These are phyloP conservation scores for Solanum pimpinellifolium DNA, from an alignment of 257 asterid species.

Conservation along the genomic window DNA sequence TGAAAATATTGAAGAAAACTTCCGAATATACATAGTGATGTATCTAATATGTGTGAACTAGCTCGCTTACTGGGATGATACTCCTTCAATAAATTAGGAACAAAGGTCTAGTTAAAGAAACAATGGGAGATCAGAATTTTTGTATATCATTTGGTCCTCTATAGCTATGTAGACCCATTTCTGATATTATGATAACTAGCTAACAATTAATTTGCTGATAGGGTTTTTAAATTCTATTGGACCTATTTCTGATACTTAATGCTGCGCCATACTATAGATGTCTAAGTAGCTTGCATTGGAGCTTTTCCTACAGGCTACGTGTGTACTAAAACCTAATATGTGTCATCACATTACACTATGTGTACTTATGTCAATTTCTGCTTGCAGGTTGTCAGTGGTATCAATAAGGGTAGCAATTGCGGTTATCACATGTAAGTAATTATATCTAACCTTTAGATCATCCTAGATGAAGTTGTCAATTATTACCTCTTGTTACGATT, in stretches of 20 bases:
- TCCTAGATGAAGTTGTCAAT: neutral
- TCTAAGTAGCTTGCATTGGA: neutral
- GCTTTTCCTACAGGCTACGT: neutral
- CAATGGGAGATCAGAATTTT: neutral
- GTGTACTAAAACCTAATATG: neutral
- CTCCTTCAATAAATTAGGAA: neutral
- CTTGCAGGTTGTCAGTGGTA: constrained; percentile 84
- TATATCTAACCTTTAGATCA: neutral
- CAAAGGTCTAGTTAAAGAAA: neutral
- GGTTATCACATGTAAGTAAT: constrained; percentile 70
- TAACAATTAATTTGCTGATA: neutral
- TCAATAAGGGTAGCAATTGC: constrained; percentile 83
- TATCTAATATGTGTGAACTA: neutral
- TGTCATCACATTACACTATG: neutral
- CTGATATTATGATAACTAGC: neutral
- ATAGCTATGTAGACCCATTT: neutral
- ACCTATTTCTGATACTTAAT: neutral
- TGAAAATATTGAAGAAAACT: neutral
- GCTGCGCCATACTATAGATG: neutral
- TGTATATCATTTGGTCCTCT: neutral
- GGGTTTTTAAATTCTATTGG: neutral
- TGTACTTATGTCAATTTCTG: constrained; percentile 1
- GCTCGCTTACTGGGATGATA: neutral
- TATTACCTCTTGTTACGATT: neutral
- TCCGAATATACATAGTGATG: neutral